Evolutionary conservation across 108 stramenopile genomes (phyloP).

Genomic region (Fragilariopsis cylindrus): DNA sequence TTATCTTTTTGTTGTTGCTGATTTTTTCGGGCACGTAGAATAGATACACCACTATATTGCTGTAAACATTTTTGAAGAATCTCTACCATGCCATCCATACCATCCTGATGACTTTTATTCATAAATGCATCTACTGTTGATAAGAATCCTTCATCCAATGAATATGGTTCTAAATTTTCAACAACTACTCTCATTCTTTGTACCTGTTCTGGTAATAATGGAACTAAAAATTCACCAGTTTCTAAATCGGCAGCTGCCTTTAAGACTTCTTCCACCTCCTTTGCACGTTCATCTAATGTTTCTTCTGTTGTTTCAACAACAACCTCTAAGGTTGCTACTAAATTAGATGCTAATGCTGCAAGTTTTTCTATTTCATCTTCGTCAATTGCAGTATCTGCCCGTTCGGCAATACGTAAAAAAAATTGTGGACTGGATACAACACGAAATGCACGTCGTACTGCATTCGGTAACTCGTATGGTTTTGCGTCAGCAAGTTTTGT

Average conservation of each 20-base stretch:
- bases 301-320: constrained; percentile 78
- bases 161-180: constrained; percentile 52
- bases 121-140: constrained; percentile 88
- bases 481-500: constrained; percentile 74
- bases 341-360: constrained; percentile 65
- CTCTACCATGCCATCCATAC: constrained; percentile 87
- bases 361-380: constrained; percentile 66
- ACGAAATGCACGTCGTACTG: constrained; percentile 80
- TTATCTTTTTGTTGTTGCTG: constrained; percentile 10
- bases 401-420: constrained; percentile 84
- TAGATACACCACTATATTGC: constrained; percentile 77
- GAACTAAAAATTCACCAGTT: constrained; percentile 86
- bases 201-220: constrained; percentile 62
- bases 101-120: constrained; percentile 87
- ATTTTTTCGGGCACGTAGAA: constrained; percentile 57
- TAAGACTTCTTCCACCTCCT: constrained; percentile 75
- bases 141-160: constrained; percentile 81
- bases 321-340: constrained; percentile 73
- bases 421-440: constrained; percentile 82
- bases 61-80: constrained; percentile 89
- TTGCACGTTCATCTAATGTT: constrained; percentile 75
- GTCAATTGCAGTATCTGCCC: constrained; percentile 48
- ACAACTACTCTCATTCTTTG: constrained; percentile 66
- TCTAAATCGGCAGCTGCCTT: constrained; percentile 84
- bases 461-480: constrained; percentile 85